Conservation (phyloP, 1,284 basidiomycete species). For the Macrocybe sp. region DNA sequence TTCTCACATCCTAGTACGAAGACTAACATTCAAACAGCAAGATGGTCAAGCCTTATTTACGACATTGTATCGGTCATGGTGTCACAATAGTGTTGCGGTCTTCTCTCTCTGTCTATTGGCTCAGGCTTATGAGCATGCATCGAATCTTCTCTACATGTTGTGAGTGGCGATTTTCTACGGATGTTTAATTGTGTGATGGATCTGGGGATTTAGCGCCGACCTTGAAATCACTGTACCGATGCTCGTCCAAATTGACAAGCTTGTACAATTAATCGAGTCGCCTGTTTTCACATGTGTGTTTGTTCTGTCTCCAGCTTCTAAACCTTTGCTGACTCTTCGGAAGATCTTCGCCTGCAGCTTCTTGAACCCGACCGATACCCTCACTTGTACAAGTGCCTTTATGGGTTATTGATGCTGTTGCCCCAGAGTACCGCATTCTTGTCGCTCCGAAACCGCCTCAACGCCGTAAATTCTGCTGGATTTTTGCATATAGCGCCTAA, state of each 20-base stretch:
- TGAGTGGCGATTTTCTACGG: conserved; percentile 33
- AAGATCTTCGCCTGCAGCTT: conserved; percentile 94
- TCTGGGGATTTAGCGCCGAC: conserved; percentile 64
- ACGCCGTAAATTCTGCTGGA: conserved; percentile 92
- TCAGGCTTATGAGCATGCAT: conserved; percentile 98
- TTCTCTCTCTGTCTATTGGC: conserved; percentile 95
- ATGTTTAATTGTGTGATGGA: too few relatives aligned
- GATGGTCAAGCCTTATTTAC: conserved; percentile 94
- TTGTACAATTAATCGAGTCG: conserved; percentile 97
- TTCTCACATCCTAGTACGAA: not conserved
- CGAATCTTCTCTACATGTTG: conserved; percentile 96
- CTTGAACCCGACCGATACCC: conserved; percentile 97
- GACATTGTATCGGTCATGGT: conserved; percentile 95
- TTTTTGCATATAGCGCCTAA: conserved; percentile 87
- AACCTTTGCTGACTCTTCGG: conserved; percentile 4
- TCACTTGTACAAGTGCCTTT: conserved; percentile 95
- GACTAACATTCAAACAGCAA: conserved; percentile 43
- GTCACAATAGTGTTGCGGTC: conserved; percentile 95
- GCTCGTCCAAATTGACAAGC: conserved; percentile 95
- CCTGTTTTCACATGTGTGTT: conserved; percentile 93
- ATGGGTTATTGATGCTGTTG: conserved; percentile 95
- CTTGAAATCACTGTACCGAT: conserved; percentile 94
- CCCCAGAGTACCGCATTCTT: conserved; percentile 97
- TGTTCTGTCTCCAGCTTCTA: conserved; percentile 1
- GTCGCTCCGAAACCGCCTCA: conserved; percentile 89